These are phyloP conservation scores for Solanum dulcamara DNA, from an alignment of 257 asterid species.

Conservation along the genomic window DNA sequence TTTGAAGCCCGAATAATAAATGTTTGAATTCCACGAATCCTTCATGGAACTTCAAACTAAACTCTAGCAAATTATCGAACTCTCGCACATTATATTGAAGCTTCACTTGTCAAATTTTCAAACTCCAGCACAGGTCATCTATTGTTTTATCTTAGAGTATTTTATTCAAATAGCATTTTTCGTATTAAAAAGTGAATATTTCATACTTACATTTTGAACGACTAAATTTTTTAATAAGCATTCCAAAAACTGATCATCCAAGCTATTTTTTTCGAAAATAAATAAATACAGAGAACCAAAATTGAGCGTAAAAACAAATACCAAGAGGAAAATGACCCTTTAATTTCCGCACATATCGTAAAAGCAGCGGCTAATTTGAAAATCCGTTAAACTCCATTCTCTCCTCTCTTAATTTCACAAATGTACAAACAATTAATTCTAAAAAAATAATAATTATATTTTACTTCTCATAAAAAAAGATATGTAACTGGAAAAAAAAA, in stretches of 20 bases:
- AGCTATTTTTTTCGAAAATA: neutral
- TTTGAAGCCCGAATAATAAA: too few species aligned
- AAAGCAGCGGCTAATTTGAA: constrained; percentile 17
- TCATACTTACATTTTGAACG: neutral
- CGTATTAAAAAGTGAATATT: neutral
- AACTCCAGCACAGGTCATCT: neutral
- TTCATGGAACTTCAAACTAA: too few species aligned
- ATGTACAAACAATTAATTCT: neutral
- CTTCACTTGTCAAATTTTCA: neutral
- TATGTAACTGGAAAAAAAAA: neutral
- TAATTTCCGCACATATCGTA: neutral
- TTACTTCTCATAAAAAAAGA: neutral
- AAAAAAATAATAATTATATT: neutral
- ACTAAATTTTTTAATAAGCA: neutral
- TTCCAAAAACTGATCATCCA: neutral
- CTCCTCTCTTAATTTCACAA: neutral
- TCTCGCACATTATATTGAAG: neutral
- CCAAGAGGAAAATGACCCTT: neutral
- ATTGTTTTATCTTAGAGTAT: accelerated
- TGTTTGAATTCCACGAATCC: too few species aligned
- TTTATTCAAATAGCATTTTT: neutral
- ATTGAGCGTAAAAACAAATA: neutral
- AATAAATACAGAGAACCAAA: neutral
- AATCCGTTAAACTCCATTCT: constrained; percentile 11
- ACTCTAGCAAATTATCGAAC: too few species aligned